Evolutionary conservation across 352 stramenopile genomes (phyloP).

Genomic region (Phytophthora idaei): DNA sequence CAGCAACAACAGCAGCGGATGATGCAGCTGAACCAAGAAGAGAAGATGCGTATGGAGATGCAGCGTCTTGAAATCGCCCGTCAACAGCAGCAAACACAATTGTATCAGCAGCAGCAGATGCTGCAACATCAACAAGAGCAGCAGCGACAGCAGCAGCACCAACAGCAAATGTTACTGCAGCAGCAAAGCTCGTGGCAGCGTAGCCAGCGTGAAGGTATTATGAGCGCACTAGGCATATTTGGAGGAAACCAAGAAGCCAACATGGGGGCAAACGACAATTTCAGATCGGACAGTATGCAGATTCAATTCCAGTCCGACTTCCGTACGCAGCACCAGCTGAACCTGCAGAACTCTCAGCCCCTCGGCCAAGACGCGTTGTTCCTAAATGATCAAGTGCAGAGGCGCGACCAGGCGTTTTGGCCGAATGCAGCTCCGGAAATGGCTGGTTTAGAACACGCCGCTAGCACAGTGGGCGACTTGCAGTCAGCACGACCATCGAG

Average conservation of each 20-base stretch:
- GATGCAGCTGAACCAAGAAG: slow-evolving; percentile 53
- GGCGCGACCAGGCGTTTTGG: slow-evolving; percentile 41
- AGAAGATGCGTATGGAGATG: slow-evolving; percentile 87
- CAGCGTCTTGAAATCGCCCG: slow-evolving; percentile 74
- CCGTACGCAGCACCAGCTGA: slow-evolving; percentile 46
- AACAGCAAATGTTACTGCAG: slow-evolving; percentile 73
- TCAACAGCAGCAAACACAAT: slow-evolving; percentile 67
- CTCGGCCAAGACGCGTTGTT: slow-evolving; percentile 40
- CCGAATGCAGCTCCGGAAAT: slow-evolving; percentile 25
- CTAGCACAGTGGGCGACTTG: slow-evolving; percentile 6
- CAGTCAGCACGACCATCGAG: slow-evolving; percentile 18
- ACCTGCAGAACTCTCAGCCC: slow-evolving; percentile 21
- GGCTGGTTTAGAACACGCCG: slow-evolving; percentile 21
- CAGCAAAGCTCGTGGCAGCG: slow-evolving; percentile 82
- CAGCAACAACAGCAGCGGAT: slow-evolving; percentile 80
- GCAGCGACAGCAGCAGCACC: slow-evolving; percentile 71
- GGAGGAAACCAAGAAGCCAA: slow-evolving; percentile 38
- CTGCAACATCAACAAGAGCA: slow-evolving; percentile 68
- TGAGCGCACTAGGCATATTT: slow-evolving; percentile 80
- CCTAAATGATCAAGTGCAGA: slow-evolving; percentile 33
- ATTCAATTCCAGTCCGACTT: slow-evolving; percentile 63
- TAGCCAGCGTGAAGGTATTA: slow-evolving; percentile 77
- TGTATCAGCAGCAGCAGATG: slow-evolving; percentile 69
- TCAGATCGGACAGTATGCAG: slow-evolving; percentile 44
- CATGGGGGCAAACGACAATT: slow-evolving; percentile 36